Evolutionary conservation across 352 stramenopile genomes (phyloP).

Genomic region (Phytophthora foliorum): DNA sequence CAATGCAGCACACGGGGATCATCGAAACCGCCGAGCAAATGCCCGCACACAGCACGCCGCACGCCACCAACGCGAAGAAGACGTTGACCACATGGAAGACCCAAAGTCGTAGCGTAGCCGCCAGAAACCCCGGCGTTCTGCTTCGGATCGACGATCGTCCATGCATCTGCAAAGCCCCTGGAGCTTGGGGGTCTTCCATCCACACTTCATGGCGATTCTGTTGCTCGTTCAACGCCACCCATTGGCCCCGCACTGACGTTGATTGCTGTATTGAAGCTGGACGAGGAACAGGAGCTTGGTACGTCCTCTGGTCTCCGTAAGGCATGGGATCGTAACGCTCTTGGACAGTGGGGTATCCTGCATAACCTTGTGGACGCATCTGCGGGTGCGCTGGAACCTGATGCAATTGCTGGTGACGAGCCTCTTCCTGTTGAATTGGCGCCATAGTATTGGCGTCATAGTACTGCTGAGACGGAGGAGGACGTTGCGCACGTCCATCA

Average conservation of each 20-base stretch:
- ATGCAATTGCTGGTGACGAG: constrained; percentile 3
- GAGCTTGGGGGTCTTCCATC: constrained; percentile 3
- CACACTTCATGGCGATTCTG: background rate
- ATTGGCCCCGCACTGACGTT: constrained; percentile 18
- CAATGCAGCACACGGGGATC: constrained; percentile 73
- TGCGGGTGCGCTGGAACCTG: constrained; percentile 9
- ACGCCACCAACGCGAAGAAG: constrained; percentile 59
- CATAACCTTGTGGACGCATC: constrained; percentile 14
- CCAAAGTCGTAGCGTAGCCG: constrained; percentile 53
- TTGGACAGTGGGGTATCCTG: constrained; percentile 1
- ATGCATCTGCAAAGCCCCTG: background rate
- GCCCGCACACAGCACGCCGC: constrained; percentile 54
- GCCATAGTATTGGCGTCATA: background rate
- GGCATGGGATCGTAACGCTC: background rate
- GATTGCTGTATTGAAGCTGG: constrained; percentile 19
- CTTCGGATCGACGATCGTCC: constrained; percentile 1
- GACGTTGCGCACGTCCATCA: constrained; percentile 18
- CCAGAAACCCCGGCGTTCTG: constrained; percentile 24
- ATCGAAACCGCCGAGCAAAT: constrained; percentile 52
- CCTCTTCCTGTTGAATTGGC: constrained; percentile 12
- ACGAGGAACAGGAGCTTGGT: constrained; percentile 4
- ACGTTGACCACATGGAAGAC: constrained; percentile 71
- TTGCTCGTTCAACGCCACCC: constrained; percentile 19
- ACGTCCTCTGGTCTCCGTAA: constrained; percentile 18
- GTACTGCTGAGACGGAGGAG: background rate